Evolutionary conservation across 257 asterid species (phyloP), one percentile per base, ranked within the genome.

Genomic region (Gentiana macrophylla): DNA sequence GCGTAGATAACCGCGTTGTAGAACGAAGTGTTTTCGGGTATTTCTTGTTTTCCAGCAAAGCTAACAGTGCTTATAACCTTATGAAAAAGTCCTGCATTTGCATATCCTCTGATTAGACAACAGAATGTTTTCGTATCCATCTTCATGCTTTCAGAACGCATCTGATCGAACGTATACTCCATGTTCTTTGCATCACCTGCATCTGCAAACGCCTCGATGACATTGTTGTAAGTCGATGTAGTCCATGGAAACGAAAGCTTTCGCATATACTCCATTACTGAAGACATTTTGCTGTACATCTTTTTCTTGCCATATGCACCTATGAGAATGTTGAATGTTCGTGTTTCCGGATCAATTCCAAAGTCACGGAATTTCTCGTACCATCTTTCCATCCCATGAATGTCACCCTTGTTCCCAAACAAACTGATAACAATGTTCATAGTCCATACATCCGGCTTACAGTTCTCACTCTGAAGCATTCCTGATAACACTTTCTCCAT

Each of bases 261-360:
- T 7, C 96, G 92, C 96, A 91, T 91, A 78, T 84, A 88, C 48
- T 87, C 98, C 96, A 91, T 91, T 50, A 87, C 95, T 4, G 94
- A 71, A 5, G 96, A 87, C 98, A 91, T 91, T 72, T 91, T 91
- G 57, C 84, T 92, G 33, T 84, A 91, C 95, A 91, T 84, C 70
- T 60, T 74, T 62, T 73, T 81, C 82, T 84, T 91, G 57, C 98
- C 96, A 62, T 91, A 87, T 53, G 95, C 96, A 53, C 98, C 92
- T 11, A 87, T 91, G 50, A 87, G 79, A 35, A 91, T 87, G 72
- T 87, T 87, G 45, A 84, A 87, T 8, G 89, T 84, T 6, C 95
- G 80, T 0, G 94, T 84, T 60, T 83, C 89, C 1, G 96, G 96
- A 72, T 79, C 96, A 37, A 87, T 83, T 46, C 98, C 96, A 49